Evolutionary conservation across 2,329 filamentous ascomycete genomes (phyloP).

Genomic region (Aureobasidium pullulans): DNA sequence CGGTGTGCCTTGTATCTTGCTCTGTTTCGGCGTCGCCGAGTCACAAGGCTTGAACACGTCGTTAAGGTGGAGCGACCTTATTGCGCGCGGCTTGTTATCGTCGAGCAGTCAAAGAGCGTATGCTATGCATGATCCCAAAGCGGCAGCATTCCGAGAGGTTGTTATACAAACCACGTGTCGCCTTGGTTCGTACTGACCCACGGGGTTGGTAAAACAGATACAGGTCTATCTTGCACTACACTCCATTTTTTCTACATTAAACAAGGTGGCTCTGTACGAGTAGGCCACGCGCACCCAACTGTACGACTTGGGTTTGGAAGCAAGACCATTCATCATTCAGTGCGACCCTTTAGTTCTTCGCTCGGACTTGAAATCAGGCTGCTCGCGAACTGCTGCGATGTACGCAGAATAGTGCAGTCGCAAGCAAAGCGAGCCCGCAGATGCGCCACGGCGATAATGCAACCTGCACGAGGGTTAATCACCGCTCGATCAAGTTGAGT

Average conservation of each 20-base stretch:
- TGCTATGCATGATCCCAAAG: neutral
- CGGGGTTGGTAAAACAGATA: neutral
- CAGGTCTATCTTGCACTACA: constrained; percentile 1
- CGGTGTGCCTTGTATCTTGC: neutral
- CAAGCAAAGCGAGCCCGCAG: constrained; percentile 8
- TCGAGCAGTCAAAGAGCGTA: neutral
- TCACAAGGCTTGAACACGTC: neutral
- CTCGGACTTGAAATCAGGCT: constrained; percentile 3
- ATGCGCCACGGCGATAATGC: constrained; percentile 11
- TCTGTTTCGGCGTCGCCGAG: neutral
- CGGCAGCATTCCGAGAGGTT: constrained; percentile 4
- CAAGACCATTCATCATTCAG: constrained; percentile 5
- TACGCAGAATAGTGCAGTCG: constrained; percentile 4
- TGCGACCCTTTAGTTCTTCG: constrained; percentile 6
- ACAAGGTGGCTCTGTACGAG: constrained; percentile 4
- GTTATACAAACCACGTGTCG: constrained; percentile 1
- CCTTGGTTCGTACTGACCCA: neutral
- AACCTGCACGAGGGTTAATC: neutral
- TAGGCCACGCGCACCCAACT: constrained; percentile 3
- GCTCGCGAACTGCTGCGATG: constrained; percentile 2
- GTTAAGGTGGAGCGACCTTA: neutral
- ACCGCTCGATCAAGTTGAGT: neutral
- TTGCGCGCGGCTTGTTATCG: neutral
- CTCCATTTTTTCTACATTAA: neutral
- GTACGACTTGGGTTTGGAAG: neutral